Evolutionary conservation across 148 eudicot species (phyloP), one percentile per base, ranked within the genome.

Genomic region (Chenopodium berlandieri): DNA sequence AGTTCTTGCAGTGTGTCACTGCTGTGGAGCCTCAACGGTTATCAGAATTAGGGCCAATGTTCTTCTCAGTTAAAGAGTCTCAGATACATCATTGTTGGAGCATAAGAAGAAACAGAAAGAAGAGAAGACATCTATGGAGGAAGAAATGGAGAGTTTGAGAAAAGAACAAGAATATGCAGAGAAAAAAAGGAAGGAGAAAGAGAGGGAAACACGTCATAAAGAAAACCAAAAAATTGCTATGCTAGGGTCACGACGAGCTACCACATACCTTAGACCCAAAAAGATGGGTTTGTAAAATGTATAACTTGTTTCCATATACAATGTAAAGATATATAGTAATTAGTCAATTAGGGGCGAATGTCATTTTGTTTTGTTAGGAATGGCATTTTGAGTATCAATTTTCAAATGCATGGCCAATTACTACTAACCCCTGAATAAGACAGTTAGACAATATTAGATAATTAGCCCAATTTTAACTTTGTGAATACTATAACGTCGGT

Each of bases 1-100:
- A 96, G 85, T 96, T 94, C 84, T 94, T 94, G 99, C 99, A 94
- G 83, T 94, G 98, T 80, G 98, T 91, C 22, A 96, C 99, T 5
- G 85, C 99, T 0, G 99, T 96, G 54, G 99, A 96, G 86, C 89
- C 99, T 2, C 94, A 94, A 22, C 94, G 99, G 99, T 82, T 96
- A 81, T 98, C 99, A 0, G 97, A 94, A 82, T 71, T 96, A 47
- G 99, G 99, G 12, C 98, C 99, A 64, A 92, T 96, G 99, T 96
- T 94, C 76, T 96, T 94, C 84, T 94, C 99, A 0, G 93, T 96
- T 19, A 93, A 96, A 85, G 98, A 92, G 6, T n/a, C n/a, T 94
- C 98, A 0, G 99, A 96, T 78, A 92, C 94, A 0, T 95, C 97
- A 0, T 87, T 93, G 89, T 78, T 90, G 82, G 97, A 95, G 88